Evolutionary conservation across 2,329 filamentous ascomycete genomes (phyloP).

Genomic region (Xylariaceae sp.): DNA sequence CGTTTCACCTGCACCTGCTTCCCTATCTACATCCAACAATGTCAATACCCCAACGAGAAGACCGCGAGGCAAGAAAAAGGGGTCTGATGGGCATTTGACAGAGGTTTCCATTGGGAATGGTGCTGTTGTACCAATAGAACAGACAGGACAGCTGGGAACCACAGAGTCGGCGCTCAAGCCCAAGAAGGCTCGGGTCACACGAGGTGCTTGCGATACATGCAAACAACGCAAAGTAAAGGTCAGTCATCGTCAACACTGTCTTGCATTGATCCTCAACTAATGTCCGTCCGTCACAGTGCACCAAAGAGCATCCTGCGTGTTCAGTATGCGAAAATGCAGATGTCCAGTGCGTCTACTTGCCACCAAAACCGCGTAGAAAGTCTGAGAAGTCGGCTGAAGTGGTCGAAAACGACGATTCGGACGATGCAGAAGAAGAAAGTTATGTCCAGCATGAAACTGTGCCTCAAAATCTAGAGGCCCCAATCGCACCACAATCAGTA

Average conservation of each 20-base stretch:
- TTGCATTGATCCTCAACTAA: not conserved
- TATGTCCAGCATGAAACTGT: not conserved
- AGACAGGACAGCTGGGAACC: constrained; percentile 25
- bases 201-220: constrained; percentile 33
- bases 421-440: constrained; percentile 16
- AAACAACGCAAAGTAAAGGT: constrained; percentile 27
- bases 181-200: constrained; percentile 25
- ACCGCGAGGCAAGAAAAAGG: constrained; percentile 27
- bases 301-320: constrained; percentile 34
- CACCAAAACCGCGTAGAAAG: constrained; percentile 27
- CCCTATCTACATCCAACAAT: constrained; percentile 12
- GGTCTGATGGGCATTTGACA: constrained; percentile 12
- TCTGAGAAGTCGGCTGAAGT: constrained; percentile 21
- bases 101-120: constrained; percentile 24
- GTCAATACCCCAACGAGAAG: constrained; percentile 25
- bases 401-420: constrained; percentile 16
- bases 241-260: constrained; percentile 7
- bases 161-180: constrained; percentile 24
- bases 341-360: constrained; percentile 28
- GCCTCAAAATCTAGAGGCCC: not conserved
- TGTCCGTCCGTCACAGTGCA: constrained; percentile 25
- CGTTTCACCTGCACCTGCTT: constrained; percentile 12
- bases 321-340: constrained; percentile 24
- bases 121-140: constrained; percentile 22
- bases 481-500: not conserved